Evolutionary conservation across 129 eudicot genomes (phyloP).

Genomic region (Flaveria sonorensis): DNA sequence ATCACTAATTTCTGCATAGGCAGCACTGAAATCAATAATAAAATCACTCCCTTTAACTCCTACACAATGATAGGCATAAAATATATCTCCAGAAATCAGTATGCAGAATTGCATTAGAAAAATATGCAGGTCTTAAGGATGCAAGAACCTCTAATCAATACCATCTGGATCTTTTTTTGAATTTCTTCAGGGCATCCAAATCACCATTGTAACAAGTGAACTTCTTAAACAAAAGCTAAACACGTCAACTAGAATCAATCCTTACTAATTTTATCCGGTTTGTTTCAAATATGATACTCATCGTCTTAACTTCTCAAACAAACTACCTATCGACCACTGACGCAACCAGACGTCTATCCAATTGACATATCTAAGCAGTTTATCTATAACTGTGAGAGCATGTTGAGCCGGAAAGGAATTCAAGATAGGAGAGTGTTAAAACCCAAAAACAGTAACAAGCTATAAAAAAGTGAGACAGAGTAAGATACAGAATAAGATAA

Average conservation of each 20-base stretch:
- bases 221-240: neutral
- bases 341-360: constrained; percentile 1
- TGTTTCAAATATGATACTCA: constrained; percentile 8
- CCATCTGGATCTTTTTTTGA: neutral
- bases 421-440: neutral
- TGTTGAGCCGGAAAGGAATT: constrained; percentile 8
- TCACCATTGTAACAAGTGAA: constrained; percentile 1
- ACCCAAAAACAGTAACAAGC: constrained; percentile 3
- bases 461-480: neutral
- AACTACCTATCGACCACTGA: neutral
- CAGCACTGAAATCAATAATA: neutral
- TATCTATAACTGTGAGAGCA: constrained; percentile 1
- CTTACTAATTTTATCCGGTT: neutral
- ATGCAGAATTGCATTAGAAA: neutral
- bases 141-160: neutral
- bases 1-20: neutral
- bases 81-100: neutral
- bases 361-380: constrained; percentile 17
- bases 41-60: neutral
- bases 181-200: neutral
- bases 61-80: neutral
- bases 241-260: neutral
- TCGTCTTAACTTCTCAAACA: neutral
- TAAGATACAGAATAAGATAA: neutral
- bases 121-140: neutral